Evolutionary conservation across 2,329 filamentous ascomycete genomes (phyloP).

Genomic region (Furcasterigmium furcatum): DNA sequence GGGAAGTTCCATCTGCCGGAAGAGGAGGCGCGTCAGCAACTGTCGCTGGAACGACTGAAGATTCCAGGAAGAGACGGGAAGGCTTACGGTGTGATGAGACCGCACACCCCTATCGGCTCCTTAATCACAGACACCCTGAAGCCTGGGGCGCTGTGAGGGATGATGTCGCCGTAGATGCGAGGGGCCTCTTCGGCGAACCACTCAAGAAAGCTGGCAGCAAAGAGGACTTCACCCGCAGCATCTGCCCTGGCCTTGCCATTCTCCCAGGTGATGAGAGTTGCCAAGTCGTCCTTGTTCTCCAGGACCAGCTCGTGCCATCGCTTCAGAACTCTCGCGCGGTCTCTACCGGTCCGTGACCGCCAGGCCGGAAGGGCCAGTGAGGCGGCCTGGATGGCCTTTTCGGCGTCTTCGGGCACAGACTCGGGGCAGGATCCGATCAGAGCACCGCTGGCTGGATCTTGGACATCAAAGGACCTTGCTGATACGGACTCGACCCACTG

Average conservation of each 20-base stretch:
- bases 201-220: conserved; percentile 72
- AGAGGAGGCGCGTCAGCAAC: too few species aligned
- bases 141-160: conserved; percentile 63
- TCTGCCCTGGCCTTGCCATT: conserved; percentile 81
- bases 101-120: conserved; percentile 11
- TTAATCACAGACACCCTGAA: conserved; percentile 65
- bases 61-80: conserved; percentile 33
- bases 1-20: conserved; percentile 73
- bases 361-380: conserved; percentile 66
- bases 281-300: conserved; percentile 63
- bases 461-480: conserved; percentile 68
- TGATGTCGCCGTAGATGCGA: conserved; percentile 69
- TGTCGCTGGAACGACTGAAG: too few species aligned
- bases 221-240: conserved; percentile 66
- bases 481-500: conserved; percentile 68
- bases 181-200: conserved; percentile 81
- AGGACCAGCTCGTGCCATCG: conserved; percentile 62
- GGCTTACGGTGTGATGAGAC: conserved; percentile 46
- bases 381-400: conserved; percentile 78
- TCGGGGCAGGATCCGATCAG: conserved; percentile 83
- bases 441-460: conserved; percentile 77
- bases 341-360: conserved; percentile 51
- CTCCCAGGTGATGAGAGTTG: conserved; percentile 79
- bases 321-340: conserved; percentile 53
- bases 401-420: conserved; percentile 73